Percentiles rank a stretch among this genome's conserved stretches.
Evolutionary conservation across 106 monocot genomes (phyloP).

Genomic region (Dioscorea dumetorum): DNA sequence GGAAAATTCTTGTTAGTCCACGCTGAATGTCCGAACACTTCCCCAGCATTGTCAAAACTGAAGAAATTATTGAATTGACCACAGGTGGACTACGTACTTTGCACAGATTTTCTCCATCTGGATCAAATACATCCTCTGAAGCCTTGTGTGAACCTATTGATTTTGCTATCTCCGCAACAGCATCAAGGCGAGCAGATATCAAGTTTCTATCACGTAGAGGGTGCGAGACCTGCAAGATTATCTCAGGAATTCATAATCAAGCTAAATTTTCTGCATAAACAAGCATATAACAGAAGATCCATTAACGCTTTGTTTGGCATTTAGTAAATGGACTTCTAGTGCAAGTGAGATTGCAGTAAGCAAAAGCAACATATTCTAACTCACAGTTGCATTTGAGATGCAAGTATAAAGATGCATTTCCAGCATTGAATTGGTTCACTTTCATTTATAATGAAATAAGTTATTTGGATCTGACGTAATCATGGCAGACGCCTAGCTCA

Average conservation of each 20-base stretch:
- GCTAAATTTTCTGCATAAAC: neutral
- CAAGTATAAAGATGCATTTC: no score
- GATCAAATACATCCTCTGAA: conserved; percentile 21
- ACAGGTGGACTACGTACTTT: conserved; percentile 14
- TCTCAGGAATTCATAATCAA: conserved; percentile 5
- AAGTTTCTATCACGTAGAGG: conserved; percentile 74
- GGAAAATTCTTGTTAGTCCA: conserved; percentile 89
- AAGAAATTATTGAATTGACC: conserved; percentile 42
- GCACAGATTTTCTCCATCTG: conserved; percentile 14
- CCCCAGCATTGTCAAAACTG: conserved; percentile 54
- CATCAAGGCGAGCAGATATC: conserved; percentile 88
- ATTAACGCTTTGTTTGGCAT: no score
- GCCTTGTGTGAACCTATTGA: conserved; percentile 49
- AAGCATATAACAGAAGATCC: neutral
- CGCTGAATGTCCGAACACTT: conserved; percentile 76
- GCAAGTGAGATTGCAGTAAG: no score
- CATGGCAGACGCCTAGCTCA: no score
- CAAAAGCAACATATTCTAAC: no score
- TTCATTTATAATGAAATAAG: no score
- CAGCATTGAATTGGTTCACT: no score
- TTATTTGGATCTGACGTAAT: no score
- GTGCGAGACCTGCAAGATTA: conserved; percentile 68
- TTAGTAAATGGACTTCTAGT: no score
- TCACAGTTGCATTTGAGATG: no score
- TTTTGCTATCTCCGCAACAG: conserved; percentile 78